These are phyloP conservation scores for Trichosanthes truncata DNA, from an alignment of 306 rosid genomes.

Conservation along the genomic window DNA sequence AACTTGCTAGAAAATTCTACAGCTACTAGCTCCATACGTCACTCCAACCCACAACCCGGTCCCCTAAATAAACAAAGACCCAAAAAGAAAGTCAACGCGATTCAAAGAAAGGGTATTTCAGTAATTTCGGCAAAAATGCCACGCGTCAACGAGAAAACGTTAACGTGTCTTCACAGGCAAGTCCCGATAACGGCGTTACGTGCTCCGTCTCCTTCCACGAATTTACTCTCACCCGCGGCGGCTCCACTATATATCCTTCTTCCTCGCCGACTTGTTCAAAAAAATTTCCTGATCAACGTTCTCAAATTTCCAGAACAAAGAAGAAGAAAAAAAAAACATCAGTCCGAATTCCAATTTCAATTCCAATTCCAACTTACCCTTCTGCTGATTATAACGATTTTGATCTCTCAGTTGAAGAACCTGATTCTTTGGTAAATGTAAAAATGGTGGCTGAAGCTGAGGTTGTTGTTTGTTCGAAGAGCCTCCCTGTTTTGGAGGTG, in stretches of 20 bases:
- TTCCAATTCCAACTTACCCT: not conserved
- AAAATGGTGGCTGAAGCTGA: constrained; percentile 50
- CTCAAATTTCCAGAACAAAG: not conserved
- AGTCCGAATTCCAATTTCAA: not conserved
- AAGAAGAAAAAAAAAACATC: not conserved
- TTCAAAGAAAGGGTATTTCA: not conserved
- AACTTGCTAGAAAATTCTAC: not conserved
- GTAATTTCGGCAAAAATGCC: not conserved
- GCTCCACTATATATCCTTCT: not conserved
- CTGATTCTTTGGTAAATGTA: constrained; percentile 6
- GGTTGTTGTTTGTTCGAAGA: constrained; percentile 40
- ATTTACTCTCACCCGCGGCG: not conserved
- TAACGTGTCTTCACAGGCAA: not conserved
- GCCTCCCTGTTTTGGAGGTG: constrained; percentile 43
- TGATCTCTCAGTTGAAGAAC: constrained; percentile 1
- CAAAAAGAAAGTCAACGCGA: not conserved
- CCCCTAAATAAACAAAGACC: not conserved
- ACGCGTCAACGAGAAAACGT: not conserved
- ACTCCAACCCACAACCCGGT: not conserved
- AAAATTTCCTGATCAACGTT: not conserved
- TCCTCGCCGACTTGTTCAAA: not conserved
- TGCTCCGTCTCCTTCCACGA: constrained; percentile 5
- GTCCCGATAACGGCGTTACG: constrained; percentile 5
- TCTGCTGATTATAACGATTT: not conserved
- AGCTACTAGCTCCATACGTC: not conserved